These are phyloP conservation scores for Pyrenula massariospora DNA, from an alignment of 495 filamentous ascomycete species.

Conservation along the genomic window DNA sequence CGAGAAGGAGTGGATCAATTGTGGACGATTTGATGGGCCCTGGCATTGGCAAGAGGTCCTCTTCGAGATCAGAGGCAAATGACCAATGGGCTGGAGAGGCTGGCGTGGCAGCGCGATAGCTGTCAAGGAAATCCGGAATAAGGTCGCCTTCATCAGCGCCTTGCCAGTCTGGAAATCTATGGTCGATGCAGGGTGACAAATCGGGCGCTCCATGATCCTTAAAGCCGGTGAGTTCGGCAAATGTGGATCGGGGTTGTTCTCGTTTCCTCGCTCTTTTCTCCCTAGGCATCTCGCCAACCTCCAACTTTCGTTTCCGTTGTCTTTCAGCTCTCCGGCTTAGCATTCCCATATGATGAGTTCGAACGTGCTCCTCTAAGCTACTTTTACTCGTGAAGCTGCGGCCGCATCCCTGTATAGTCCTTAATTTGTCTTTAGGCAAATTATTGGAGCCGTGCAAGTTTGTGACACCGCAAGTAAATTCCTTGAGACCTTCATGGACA, in stretches of 20 bases:
- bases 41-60: not conserved
- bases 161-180: not conserved
- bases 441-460: constrained; percentile 46
- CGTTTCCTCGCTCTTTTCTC: constrained; percentile 11
- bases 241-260: constrained; percentile 17
- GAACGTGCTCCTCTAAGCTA: constrained; percentile 71
- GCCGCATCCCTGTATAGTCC: constrained; percentile 60
- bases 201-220: too few relatives aligned
- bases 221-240: constrained; percentile 43
- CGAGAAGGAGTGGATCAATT: not conserved
- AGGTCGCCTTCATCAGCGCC: not conserved
- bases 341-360: constrained; percentile 58
- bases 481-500: constrained; percentile 55
- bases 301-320: constrained; percentile 18
- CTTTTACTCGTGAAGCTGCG: constrained; percentile 55
- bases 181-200: too few relatives aligned
- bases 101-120: not conserved
- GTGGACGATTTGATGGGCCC: not conserved
- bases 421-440: constrained; percentile 30
- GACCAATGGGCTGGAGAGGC: not conserved
- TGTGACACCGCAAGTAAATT: constrained; percentile 61
- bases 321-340: constrained; percentile 31
- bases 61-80: not conserved
- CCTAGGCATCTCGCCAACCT: constrained; percentile 20
- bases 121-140: not conserved